Base-by-base conservation (phyloP, 179 eudicot genomes). In the Camellia oleifera region DNA sequence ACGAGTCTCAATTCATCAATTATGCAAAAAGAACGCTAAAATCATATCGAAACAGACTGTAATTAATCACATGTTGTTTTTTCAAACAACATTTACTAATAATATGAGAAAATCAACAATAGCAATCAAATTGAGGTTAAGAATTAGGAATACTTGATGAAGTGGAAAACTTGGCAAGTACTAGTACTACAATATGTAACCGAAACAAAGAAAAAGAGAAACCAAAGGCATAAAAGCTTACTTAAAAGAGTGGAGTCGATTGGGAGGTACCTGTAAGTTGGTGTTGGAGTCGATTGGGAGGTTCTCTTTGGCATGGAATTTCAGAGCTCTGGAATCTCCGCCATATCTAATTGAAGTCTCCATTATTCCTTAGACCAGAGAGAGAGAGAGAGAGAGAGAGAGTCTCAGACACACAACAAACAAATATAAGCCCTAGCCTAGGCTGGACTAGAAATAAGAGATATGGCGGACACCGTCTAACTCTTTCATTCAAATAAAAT, bases 311-410 rank as follows among this genome's bases (percentile, higher is more conserved):
- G 96, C 97, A 77, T 89, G 97, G 63, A 94, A 75, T 81, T 82
- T 83, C 48, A 94, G 88, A 76, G 91, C 79, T 78, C 86, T 91
- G 23, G 94, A 83, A 17, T 88, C 95, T 57, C 88, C 85, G 62
- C 85, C 84, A 78, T 89, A 93, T 70, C 98, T 80, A 2, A 92
- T 83, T 6, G 98, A 94, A 2, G 94, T 92, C 88, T 94, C 95
- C 98, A 94, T 93, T 85, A 61, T 20, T 15, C 10, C 11, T n/a
- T 20, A 48, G 7, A 48, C 52, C 7, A 48, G 7, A 48, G 52
- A 48, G 52, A 4, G 7, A 7, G 52, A 23, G 26, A 48, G 32
- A 48, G 32, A 32, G 40, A 32, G 40, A 48, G 52, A 48, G 7
- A 48, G 7, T 7, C 52, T 48, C 52, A 48, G 7, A 48, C 52